phyloP scores from a whole-genome alignment of 345 rosid genomes.

The Eucalyptus cloeziana region DNA sequence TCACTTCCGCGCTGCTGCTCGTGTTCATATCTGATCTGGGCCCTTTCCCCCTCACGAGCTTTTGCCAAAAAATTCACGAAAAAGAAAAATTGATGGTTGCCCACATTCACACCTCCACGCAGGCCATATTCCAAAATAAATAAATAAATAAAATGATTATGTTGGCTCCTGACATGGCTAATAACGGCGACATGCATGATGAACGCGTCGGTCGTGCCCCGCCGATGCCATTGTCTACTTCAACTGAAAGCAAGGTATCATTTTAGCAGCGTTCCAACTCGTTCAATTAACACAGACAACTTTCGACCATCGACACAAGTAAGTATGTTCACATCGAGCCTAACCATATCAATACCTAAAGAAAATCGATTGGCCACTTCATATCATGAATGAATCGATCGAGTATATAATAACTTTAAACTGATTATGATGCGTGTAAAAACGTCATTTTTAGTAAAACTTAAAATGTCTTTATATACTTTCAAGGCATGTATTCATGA shows the following conservation, averaged over 20 bases:
- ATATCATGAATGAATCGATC: fast-evolving
- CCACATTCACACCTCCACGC: neutral
- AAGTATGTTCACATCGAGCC: neutral
- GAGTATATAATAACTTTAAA: neutral
- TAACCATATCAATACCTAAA: fast-evolving
- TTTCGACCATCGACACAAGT: neutral
- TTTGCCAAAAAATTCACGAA: neutral
- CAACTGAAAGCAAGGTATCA: no score
- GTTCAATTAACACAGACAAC: neutral
- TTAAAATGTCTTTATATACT: neutral
- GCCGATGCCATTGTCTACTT: fast-evolving
- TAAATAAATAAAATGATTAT: no score
- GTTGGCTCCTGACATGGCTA: neutral
- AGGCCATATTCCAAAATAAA: neutral
- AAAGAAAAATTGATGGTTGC: neutral
- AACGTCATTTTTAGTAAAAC: fast-evolving
- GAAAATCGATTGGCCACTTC: fast-evolving
- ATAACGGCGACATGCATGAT: neutral
- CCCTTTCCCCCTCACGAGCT: neutral
- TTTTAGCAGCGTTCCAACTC: fast-evolving
- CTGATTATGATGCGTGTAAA: no score
- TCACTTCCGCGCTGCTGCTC: neutral
- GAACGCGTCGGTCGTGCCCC: neutral
- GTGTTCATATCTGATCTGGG: neutral
- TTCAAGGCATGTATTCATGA: neutral